These are phyloP conservation scores for Parafenestella ontariensis DNA, from an alignment of 2,329 filamentous ascomycete species.

Conservation along the genomic window DNA sequence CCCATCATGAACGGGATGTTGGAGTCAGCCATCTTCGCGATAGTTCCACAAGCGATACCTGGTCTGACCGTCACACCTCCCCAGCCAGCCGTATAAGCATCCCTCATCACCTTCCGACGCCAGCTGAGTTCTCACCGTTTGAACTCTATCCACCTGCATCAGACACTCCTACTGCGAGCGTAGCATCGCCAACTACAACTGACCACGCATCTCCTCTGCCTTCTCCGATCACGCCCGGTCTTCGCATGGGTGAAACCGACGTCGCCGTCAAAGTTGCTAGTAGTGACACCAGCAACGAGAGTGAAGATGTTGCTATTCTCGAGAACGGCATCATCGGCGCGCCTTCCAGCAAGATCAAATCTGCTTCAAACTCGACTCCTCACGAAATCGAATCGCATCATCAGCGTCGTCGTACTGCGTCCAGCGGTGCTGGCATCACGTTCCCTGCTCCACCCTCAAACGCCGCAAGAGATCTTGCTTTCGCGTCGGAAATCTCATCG, in stretches of 20 bases:
- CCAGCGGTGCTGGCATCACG: conserved; percentile 39
- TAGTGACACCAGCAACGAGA: conserved; percentile 44
- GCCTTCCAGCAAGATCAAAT: conserved; percentile 33
- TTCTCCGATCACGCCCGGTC: conserved; percentile 46
- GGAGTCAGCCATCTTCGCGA: conserved; percentile 35
- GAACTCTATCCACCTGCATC: conserved; percentile 40
- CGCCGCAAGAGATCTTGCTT: conserved; percentile 21
- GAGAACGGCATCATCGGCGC: conserved; percentile 33
- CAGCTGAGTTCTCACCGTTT: conserved; percentile 40
- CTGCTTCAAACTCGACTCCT: conserved; percentile 13
- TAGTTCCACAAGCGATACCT: conserved; percentile 37
- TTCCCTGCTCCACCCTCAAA: conserved; percentile 26
- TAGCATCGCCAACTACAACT: conserved; percentile 40
- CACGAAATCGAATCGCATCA: conserved; percentile 18
- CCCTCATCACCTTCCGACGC: conserved; percentile 29
- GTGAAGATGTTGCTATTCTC: conserved; percentile 35
- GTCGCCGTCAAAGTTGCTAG: conserved; percentile 46
- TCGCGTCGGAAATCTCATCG: conserved; percentile 33
- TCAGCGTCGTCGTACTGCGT: conserved; percentile 45
- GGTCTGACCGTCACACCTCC: conserved; percentile 22
- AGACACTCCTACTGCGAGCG: conserved; percentile 31
- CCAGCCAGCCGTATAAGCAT: conserved; percentile 20
- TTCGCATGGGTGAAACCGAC: conserved; percentile 33
- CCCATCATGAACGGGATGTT: conserved; percentile 20
- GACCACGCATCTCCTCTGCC: conserved; percentile 42